Evolutionary conservation across 345 rosid genomes (phyloP).

Genomic region (Acer campestre): DNA sequence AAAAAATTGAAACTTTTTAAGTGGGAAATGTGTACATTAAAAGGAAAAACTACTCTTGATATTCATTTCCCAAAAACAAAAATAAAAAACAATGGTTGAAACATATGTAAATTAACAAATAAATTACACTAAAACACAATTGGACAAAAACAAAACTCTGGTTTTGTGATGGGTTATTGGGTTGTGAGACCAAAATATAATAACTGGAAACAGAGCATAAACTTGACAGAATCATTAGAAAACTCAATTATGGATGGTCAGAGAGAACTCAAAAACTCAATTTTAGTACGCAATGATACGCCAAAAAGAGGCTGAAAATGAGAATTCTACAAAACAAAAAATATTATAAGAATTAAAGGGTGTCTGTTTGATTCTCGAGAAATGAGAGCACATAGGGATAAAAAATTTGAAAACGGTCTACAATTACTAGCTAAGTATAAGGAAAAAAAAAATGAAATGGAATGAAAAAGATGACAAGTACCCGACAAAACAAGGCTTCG

Average conservation of each 20-base stretch:
- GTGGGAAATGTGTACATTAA: background rate
- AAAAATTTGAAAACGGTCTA: background rate
- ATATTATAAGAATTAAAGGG: background rate
- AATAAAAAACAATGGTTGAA: background rate
- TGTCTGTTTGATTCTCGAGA: background rate
- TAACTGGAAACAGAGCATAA: slow-evolving; percentile 6
- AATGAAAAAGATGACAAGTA: background rate
- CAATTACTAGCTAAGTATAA: background rate
- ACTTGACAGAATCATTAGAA: background rate
- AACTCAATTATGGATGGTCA: no score
- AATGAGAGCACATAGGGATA: background rate
- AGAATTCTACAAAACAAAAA: background rate
- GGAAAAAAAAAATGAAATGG: background rate
- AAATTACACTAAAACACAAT: background rate
- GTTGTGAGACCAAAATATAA: background rate
- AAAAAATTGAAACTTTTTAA: background rate
- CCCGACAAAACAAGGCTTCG: background rate
- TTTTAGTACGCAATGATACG: background rate
- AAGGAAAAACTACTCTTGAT: background rate
- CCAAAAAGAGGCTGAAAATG: background rate
- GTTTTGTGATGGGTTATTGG: background rate
- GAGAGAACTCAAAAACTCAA: no score
- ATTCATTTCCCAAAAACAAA: background rate
- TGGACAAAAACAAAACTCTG: background rate
- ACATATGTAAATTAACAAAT: background rate